Base-by-base conservation (phyloP, 129 eudicot species). In the Lactuca saligna region DNA sequence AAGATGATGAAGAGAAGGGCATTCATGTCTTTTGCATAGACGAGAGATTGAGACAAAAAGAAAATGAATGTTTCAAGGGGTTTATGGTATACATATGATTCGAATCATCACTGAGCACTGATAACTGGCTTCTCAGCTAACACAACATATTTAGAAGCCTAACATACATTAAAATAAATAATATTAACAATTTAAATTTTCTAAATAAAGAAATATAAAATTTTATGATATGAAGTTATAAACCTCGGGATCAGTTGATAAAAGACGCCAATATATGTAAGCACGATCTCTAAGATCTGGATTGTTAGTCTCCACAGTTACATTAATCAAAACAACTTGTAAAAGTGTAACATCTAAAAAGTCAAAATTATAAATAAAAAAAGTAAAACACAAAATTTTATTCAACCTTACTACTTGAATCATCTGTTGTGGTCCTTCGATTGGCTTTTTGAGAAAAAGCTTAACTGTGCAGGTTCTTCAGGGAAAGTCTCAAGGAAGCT, bases 211-310 rank as follows among this genome's bases (percentile, higher is more conserved):
- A 3, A 3, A 38, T 38, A 3, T 38, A 7, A 4, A 16, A 51
- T 64, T n/a, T n/a, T n/a, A 72, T 78, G 51, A 60, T n/a, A n/a
- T n/a, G n/a, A n/a, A n/a, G n/a, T n/a, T n/a, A n/a, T n/a, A n/a
- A n/a, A 93, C 98, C 98, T 93, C 98, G 10, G 98, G 98, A 80
- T 93, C 98, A 61, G 98, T 93, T 61, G 98, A 93, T n/a, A 93
- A 95, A 78, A n/a, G n/a, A n/a, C n/a, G n/a, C n/a, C n/a, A n/a
- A n/a, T n/a, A n/a, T n/a, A n/a, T n/a, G n/a, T n/a, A n/a, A n/a
- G n/a, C n/a, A n/a, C n/a, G n/a, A n/a, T n/a, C n/a, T n/a, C n/a
- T n/a, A n/a, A n/a, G n/a, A n/a, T n/a, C n/a, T n/a, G n/a, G n/a
- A n/a, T n/a, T n/a, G n/a, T n/a, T n/a, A n/a, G n/a, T n/a, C n/a